phyloP scores from a whole-genome alignment of 2,329 filamentous ascomycete genomes.

The Phialophora tarda region DNA sequence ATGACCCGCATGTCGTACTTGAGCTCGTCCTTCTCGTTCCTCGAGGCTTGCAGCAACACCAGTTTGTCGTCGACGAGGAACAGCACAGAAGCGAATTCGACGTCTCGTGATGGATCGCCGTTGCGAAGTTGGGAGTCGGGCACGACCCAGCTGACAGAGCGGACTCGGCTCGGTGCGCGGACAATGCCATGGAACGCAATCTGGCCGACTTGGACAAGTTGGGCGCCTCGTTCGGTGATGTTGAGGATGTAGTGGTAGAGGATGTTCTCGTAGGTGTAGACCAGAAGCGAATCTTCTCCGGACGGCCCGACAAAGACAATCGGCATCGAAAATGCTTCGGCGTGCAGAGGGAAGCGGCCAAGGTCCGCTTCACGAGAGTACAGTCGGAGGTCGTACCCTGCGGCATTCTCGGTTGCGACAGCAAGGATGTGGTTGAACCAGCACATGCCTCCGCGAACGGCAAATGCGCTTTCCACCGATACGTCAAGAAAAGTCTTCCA shows the following conservation, averaged over 20 bases:
- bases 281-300: slow-evolving; percentile 90
- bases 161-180: slow-evolving; percentile 85
- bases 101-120: slow-evolving; percentile 94
- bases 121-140: slow-evolving; percentile 87
- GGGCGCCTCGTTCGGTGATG: slow-evolving; percentile 71
- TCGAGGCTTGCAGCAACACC: slow-evolving; percentile 84
- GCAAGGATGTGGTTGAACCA: slow-evolving; percentile 97
- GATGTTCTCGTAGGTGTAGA: slow-evolving; percentile 96
- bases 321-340: slow-evolving; percentile 78
- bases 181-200: slow-evolving; percentile 98
- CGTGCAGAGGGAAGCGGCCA: slow-evolving; percentile 74
- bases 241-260: slow-evolving; percentile 92
- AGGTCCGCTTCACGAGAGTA: slow-evolving; percentile 86
- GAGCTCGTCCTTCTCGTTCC: slow-evolving; percentile 79
- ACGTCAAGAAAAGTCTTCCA: slow-evolving; percentile 94
- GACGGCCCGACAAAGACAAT: slow-evolving; percentile 89
- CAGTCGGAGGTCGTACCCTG: slow-evolving; percentile 83
- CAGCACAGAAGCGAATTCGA: slow-evolving; percentile 87
- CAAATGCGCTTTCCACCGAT: slow-evolving; percentile 84
- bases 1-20: slow-evolving; percentile 99
- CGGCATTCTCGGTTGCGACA: slow-evolving; percentile 85
- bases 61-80: slow-evolving; percentile 98
- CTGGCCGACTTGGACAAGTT: slow-evolving; percentile 90
- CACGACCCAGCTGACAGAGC: slow-evolving; percentile 92
- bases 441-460: slow-evolving; percentile 94